phyloP scores from a whole-genome alignment of 129 eudicot species.

The Pseudognaphalium luteoalbum region DNA sequence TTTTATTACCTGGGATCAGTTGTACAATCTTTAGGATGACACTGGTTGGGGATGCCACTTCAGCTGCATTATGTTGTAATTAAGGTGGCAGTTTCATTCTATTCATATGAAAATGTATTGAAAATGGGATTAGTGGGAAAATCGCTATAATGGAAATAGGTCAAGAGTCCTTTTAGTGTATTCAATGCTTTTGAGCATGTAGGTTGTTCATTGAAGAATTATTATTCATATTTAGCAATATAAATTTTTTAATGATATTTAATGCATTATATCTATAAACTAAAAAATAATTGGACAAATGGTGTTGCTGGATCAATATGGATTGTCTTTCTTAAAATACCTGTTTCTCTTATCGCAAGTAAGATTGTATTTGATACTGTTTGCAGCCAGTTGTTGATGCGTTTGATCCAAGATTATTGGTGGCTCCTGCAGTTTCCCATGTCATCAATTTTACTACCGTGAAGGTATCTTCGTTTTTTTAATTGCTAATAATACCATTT shows the following conservation, averaged over 20 bases:
- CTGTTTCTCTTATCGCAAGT: constrained; percentile 11
- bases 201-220: not conserved
- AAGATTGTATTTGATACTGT: constrained; percentile 10
- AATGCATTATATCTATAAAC: not conserved
- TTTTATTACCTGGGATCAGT: not conserved
- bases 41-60: not conserved
- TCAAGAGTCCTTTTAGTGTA: not conserved
- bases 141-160: not conserved
- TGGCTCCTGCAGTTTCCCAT: constrained; percentile 86
- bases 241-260: not conserved
- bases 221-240: not conserved
- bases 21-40: not conserved
- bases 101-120: not conserved
- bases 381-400: constrained; percentile 99
- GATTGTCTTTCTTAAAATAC: not conserved
- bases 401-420: constrained; percentile 92
- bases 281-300: not conserved
- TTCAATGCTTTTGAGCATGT: not conserved
- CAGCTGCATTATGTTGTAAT: not conserved
- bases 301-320: not conserved
- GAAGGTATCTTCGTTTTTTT: constrained; percentile 47
- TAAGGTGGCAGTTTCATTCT: not conserved
- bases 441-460: constrained; percentile 71
- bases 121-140: not conserved
- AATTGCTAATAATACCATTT: not conserved